Conservation (phyloP, 2,329 filamentous ascomycete genomes). For the Ceratocystis destructans region DNA sequence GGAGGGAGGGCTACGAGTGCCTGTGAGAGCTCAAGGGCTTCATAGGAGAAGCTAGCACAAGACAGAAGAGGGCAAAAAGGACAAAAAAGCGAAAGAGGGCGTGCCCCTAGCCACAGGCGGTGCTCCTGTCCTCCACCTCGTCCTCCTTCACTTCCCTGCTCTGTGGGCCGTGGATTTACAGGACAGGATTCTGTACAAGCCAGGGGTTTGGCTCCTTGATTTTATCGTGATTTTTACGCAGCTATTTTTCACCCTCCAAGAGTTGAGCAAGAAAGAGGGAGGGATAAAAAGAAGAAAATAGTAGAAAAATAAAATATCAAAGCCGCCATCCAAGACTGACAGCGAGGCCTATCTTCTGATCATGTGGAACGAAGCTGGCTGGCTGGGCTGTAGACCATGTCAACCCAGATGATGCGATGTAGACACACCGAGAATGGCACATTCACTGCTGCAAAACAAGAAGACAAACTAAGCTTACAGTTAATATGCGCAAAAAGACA, state of each 20-base stretch:
- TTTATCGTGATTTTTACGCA: slow-evolving; percentile 1
- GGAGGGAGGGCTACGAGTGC: neutral
- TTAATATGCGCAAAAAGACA: neutral
- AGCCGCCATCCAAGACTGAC: neutral
- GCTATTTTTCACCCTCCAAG: neutral
- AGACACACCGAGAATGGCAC: neutral
- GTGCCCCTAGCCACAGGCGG: slow-evolving; percentile 2
- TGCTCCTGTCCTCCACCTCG: neutral
- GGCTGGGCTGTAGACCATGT: neutral
- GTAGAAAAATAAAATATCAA: neutral
- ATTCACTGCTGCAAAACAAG: neutral
- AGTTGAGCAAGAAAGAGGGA: neutral
- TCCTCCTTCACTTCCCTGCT: neutral
- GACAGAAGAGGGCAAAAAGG: neutral
- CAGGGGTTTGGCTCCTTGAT: neutral
- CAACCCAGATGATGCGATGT: neutral
- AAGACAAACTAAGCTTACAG: no score
- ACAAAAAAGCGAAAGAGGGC: neutral
- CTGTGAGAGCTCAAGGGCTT: neutral
- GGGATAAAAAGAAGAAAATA: neutral
- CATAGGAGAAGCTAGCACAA: neutral
- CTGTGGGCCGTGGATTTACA: neutral
- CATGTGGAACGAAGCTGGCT: neutral
- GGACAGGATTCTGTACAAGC: neutral
- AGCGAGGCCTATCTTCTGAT: neutral